These are phyloP conservation scores for Neoboletus subvelutipes DNA, from an alignment of 768 basidiomycete genomes.

Conservation along the genomic window DNA sequence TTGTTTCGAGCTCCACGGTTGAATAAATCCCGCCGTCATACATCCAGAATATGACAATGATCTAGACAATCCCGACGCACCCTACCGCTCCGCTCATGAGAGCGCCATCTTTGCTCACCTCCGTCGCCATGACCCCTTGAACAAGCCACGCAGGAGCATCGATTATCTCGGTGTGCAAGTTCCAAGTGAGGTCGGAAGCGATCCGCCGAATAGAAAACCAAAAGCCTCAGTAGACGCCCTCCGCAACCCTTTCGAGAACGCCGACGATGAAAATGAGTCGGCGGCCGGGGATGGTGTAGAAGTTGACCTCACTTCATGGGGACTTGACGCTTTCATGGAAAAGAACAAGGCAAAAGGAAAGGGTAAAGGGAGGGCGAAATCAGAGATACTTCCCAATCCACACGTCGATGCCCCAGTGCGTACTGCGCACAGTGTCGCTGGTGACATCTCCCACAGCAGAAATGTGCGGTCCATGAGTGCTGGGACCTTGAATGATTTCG, in stretches of 20 bases:
- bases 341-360: conserved; percentile 56
- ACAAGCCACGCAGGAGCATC: conserved; percentile 50
- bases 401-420: conserved; percentile 38
- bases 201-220: conserved; percentile 48
- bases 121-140: conserved; percentile 52
- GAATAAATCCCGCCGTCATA: background rate
- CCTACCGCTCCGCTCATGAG: conserved; percentile 68
- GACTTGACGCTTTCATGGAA: conserved; percentile 72
- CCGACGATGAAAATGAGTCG: conserved; percentile 55
- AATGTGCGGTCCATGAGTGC: conserved; percentile 65
- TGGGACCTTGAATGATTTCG: conserved; percentile 57
- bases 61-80: conserved; percentile 58
- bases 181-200: conserved; percentile 61
- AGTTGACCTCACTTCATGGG: conserved; percentile 83
- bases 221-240: conserved; percentile 61
- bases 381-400: conserved; percentile 45
- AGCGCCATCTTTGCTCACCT: conserved; percentile 86
- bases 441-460: conserved; percentile 40
- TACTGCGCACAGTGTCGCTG: conserved; percentile 43
- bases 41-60: conserved; percentile 87
- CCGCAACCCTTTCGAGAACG: conserved; percentile 73
- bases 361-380: conserved; percentile 38
- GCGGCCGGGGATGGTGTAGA: conserved; percentile 54
- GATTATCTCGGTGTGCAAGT: conserved; percentile 69
- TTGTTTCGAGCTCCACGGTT: background rate